Base-by-base conservation (phyloP, 176 grass and related monocot species). In the Carex cristatella region DNA sequence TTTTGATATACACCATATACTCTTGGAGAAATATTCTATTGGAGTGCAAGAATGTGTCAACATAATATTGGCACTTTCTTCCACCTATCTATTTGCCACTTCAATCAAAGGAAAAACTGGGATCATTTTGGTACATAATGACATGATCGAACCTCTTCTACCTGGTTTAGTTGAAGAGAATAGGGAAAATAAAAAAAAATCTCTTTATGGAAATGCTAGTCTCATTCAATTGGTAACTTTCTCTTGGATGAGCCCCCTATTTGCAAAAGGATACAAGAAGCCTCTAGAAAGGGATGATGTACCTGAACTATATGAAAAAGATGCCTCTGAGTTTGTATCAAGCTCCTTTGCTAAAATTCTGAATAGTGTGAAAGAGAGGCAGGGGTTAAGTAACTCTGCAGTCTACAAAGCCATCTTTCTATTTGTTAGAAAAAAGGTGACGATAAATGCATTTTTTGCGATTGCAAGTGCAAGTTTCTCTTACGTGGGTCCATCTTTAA, bases 401-500 rank as follows among this genome's bases (percentile, higher is more conserved):
- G 86, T 99, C 51, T 95, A 99, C 79, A 95, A 37, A 92, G 85
- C 96, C 82, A 88, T 94, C 79, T 87, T 95, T 85, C 53, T 90
- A 49, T 88, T 99, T 85, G 83, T 95, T 73, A 83, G 90, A 79
- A 90, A 70, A 77, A 95, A 99, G 86, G 90, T 88, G 77, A 86
- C 81, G 59, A 88, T 95, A 10, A 99, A 99, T 10, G 96, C 96
- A 87, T 78, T 51, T 70, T 92, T 98, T 85, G 96, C 96, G 58
- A 82, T 99, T 46, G 83, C 91, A 69, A 70, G 86, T 86, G 96
- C 96, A 55, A 65, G 93, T 31, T 84, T 87, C 66, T 95, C 93
- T 79, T 99, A 99, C 76, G 93, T 99, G 60, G 93, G 96, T 85
- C 96, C 96, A 67, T 94, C 90, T 65, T 70, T 99, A 82, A 99